Conservation (phyloP, 495 filamentous ascomycete genomes). For the Penicillium alfredii region DNA sequence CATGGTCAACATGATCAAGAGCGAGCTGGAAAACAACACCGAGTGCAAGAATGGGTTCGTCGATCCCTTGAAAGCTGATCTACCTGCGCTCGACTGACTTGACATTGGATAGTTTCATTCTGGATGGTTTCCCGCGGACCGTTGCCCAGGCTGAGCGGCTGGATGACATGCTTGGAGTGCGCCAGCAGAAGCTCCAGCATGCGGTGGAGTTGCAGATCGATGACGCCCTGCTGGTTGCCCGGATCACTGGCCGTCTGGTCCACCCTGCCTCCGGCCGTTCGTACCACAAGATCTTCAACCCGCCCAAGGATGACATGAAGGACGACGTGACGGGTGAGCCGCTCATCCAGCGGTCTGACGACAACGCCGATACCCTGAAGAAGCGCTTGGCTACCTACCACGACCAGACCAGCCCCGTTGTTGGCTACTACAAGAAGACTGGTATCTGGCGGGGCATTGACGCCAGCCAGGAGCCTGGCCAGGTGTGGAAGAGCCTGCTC, state of each 20-base stretch:
- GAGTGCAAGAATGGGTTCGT: constrained; percentile 89
- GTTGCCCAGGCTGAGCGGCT: constrained; percentile 91
- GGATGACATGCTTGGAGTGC: constrained; percentile 76
- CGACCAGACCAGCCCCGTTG: constrained; percentile 85
- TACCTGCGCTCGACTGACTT: constrained; percentile 11
- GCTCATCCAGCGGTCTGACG: constrained; percentile 89
- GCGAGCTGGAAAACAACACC: constrained; percentile 83
- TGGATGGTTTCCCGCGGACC: constrained; percentile 96
- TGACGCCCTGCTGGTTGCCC: constrained; percentile 83
- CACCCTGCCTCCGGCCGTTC: constrained; percentile 93
- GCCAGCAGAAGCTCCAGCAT: constrained; percentile 78
- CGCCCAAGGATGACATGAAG: constrained; percentile 88
- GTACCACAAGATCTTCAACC: constrained; percentile 98
- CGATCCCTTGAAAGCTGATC: constrained; percentile 2
- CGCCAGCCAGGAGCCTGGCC: constrained; percentile 90
- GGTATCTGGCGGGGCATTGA: constrained; percentile 96
- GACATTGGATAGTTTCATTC: constrained; percentile 70
- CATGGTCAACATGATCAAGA: constrained; percentile 98
- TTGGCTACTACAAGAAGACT: constrained; percentile 91
- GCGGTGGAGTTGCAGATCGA: constrained; percentile 96
- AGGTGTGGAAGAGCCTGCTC: constrained; percentile 90
- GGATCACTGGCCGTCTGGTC: constrained; percentile 93
- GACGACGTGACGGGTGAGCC: constrained; percentile 97
- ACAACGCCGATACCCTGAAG: constrained; percentile 95
- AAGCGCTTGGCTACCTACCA: constrained; percentile 95